These are phyloP conservation scores for Trichoderma harzianum DNA, from an alignment of 2,329 filamentous ascomycete genomes.

Conservation along the genomic window DNA sequence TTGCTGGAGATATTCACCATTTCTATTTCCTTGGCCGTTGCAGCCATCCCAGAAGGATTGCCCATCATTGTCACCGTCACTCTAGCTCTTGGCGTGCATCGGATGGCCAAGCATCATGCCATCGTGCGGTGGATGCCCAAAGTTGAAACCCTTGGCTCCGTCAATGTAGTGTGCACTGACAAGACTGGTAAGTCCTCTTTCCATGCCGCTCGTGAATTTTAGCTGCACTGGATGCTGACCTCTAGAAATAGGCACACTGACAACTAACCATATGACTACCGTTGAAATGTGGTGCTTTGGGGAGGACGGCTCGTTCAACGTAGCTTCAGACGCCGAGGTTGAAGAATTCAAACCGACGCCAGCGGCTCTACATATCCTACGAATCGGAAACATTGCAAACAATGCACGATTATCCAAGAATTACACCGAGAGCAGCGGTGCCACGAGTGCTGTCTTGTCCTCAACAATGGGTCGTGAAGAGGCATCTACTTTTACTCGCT, in stretches of 20 bases:
- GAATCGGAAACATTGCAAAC: slow-evolving; percentile 95
- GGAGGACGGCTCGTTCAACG: slow-evolving; percentile 49
- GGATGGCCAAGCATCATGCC: slow-evolving; percentile 92
- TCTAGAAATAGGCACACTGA: slow-evolving; percentile 66
- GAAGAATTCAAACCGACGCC: slow-evolving; percentile 61
- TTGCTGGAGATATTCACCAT: slow-evolving; percentile 96
- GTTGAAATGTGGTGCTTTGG: slow-evolving; percentile 97
- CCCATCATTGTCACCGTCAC: slow-evolving; percentile 99
- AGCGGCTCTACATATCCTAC: slow-evolving; percentile 74
- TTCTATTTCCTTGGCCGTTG: slow-evolving; percentile 92
- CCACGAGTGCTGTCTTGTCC: slow-evolving; percentile 72
- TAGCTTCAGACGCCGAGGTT: slow-evolving; percentile 53
- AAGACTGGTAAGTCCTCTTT: slow-evolving; percentile 66
- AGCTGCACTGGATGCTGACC: not conserved
- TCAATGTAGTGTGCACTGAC: slow-evolving; percentile 99
- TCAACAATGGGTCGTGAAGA: slow-evolving; percentile 68
- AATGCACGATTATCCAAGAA: slow-evolving; percentile 78
- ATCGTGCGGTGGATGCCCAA: slow-evolving; percentile 95
- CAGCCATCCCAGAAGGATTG: slow-evolving; percentile 91
- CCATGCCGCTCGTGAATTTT: not conserved
- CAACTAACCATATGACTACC: slow-evolving; percentile 97
- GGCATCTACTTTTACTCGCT: slow-evolving; percentile 69
- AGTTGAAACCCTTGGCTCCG: slow-evolving; percentile 95
- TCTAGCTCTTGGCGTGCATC: slow-evolving; percentile 85
- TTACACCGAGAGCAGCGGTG: slow-evolving; percentile 66